These are phyloP conservation scores for Xylariaceae sp. DNA, from an alignment of 2,329 filamentous ascomycete species.

Conservation along the genomic window DNA sequence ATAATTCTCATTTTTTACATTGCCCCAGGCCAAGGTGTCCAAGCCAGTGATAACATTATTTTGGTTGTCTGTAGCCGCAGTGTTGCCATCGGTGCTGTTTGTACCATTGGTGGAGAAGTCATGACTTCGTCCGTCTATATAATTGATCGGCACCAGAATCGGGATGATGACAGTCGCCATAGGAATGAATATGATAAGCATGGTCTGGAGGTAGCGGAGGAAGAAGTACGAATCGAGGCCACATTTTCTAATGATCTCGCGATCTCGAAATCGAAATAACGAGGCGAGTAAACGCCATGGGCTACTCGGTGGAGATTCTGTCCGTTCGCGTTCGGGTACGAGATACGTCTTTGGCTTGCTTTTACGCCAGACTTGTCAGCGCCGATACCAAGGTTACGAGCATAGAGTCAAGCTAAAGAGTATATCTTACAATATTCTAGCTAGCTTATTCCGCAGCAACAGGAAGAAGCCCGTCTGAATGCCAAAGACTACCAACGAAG, in stretches of 20 bases:
- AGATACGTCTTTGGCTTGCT: conserved; percentile 86
- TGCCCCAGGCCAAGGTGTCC: conserved; percentile 86
- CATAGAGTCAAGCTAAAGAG: neutral
- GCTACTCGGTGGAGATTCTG: conserved; percentile 70
- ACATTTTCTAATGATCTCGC: conserved; percentile 92
- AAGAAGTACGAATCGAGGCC: conserved; percentile 98
- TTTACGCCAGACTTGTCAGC: conserved; percentile 23
- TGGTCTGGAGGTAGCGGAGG: conserved; percentile 71
- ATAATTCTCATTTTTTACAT: conserved; percentile 71
- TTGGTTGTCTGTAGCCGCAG: conserved; percentile 21
- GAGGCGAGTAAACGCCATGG: conserved; percentile 58
- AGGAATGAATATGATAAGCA: conserved; percentile 91
- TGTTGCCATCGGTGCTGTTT: conserved; percentile 21
- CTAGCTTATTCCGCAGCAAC: conserved; percentile 76
- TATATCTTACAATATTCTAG: conserved; percentile 76
- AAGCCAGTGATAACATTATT: conserved; percentile 64
- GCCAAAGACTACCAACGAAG: conserved; percentile 67
- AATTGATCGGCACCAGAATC: conserved; percentile 85
- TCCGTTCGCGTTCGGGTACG: conserved; percentile 83
- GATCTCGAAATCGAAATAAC: conserved; percentile 72
- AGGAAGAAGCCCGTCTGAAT: conserved; percentile 74
- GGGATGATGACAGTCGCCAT: conserved; percentile 80
- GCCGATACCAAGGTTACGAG: neutral
- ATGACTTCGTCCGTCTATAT: conserved; percentile 69
- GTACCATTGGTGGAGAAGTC: conserved; percentile 45